Evolutionary conservation across 1,284 basidiomycete genomes (phyloP), one percentile per base, ranked within the genome.

Genomic region (Tilletia caries): DNA sequence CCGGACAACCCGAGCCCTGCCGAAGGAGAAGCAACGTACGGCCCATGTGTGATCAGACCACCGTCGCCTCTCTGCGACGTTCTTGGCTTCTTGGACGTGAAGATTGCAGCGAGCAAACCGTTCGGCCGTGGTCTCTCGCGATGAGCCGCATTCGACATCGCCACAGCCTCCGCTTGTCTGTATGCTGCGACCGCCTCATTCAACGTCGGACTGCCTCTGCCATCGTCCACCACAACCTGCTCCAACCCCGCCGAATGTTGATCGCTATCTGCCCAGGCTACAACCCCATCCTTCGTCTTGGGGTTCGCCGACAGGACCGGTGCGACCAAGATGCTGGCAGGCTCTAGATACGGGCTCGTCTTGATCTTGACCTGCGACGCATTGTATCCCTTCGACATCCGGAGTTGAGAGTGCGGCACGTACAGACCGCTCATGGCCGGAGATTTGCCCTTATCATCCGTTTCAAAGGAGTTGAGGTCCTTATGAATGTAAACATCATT

Each of bases 271-370:
- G 32, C 62, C 65, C 65, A 43, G 64, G 23, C 32, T 50, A 37
- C 60, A 34, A 37, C 41, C 18, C 65, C 65, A 33, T 68, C 48
- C 64, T 32, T 66, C 64, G 29, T 25, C 20, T 48, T 60, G 54
- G 13, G 13, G 29, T 60, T 60, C 54, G 58, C 32, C 15, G 32
- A n/a, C 15, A 33, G 58, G 18, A 34, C n/a, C 18, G 58, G 58
- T 13, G 58, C 58, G 27, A 62, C 32, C 20, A 41, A 15, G 10
- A 54, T 34, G 25, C 62, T 32, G 18, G 41, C 54, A 20, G 68
- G 67, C 25, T 76, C 71, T 5, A 76, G 71, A 50, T 74, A 78
- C 6, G 77, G 75, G 58, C 72, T 73, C 1, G 69, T 50, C 18
- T 68, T 67, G 15, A 72, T 70, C 27, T 68, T 70, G n/a, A 41